Evolutionary conservation across 202 grass and related monocot species (phyloP).

Genomic region (Digitaria exilis): DNA sequence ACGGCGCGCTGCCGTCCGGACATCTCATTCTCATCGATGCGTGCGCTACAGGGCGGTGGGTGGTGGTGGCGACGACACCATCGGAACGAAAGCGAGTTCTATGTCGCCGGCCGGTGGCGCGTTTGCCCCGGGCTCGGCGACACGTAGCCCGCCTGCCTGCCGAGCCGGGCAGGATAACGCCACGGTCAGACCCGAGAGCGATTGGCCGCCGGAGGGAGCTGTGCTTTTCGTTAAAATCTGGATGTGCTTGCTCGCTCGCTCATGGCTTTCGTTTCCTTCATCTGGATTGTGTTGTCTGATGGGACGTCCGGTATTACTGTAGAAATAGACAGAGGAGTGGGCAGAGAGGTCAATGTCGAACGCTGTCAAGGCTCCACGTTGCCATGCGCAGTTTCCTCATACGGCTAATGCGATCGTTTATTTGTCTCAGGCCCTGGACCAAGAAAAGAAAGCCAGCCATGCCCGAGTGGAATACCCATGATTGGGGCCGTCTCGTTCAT

Average conservation of each 20-base stretch:
- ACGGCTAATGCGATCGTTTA: too few species aligned
- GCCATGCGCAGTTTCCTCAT: not conserved
- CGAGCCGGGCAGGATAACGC: not conserved
- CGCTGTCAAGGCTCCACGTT: not conserved
- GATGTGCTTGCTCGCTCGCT: not conserved
- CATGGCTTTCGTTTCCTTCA: too few species aligned
- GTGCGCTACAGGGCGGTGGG: not conserved
- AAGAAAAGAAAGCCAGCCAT: not conserved
- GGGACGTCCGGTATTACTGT: too few species aligned
- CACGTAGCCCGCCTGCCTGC: slow-evolving; percentile 31
- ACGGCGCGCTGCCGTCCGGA: not conserved
- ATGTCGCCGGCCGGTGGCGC: slow-evolving; percentile 1
- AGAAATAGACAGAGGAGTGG: too few species aligned
- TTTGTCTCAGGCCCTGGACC: too few species aligned
- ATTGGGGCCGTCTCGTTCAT: not conserved
- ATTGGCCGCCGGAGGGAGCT: not conserved
- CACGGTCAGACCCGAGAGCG: not conserved
- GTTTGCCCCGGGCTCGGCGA: not conserved
- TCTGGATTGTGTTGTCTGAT: not conserved
- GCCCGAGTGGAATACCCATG: not conserved
- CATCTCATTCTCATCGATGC: not conserved
- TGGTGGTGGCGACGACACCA: not conserved
- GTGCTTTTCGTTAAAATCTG: slow-evolving; percentile 24
- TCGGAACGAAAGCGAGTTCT: not conserved
- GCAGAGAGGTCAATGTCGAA: not conserved